These are phyloP conservation scores for Pyrenochaeta sp. DNA, from an alignment of 2,329 filamentous ascomycete species.

Conservation along the genomic window DNA sequence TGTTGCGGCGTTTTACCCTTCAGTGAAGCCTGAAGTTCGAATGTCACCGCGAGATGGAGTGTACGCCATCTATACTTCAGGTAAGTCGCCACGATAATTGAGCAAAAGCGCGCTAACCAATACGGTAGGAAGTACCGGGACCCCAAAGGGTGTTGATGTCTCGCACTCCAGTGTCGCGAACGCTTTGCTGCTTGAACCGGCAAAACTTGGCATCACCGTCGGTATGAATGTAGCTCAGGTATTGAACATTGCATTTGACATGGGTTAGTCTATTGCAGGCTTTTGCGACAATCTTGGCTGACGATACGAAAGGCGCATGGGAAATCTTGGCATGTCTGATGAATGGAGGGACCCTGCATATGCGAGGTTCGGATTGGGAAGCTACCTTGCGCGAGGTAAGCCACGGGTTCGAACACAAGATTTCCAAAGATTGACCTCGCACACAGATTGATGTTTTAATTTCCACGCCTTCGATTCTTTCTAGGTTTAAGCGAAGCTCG, in stretches of 20 bases:
- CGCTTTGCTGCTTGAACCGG: constrained; percentile 61
- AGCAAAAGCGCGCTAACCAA: constrained; percentile 5
- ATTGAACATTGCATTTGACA: constrained; percentile 68
- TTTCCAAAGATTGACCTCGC: constrained; percentile 12
- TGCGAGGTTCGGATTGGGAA: constrained; percentile 62
- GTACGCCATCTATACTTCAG: constrained; percentile 63
- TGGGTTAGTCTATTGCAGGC: constrained; percentile 67
- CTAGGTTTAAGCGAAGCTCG: constrained; percentile 58
- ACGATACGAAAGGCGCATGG: constrained; percentile 60
- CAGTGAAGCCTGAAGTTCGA: constrained; percentile 21
- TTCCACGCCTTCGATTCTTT: constrained; percentile 64
- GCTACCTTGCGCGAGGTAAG: constrained; percentile 57
- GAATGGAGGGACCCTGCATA: constrained; percentile 65
- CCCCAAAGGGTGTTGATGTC: constrained; percentile 67
- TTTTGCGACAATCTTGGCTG: background rate
- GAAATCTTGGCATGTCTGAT: constrained; percentile 66
- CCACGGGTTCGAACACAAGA: background rate
- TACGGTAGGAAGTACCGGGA: constrained; percentile 60
- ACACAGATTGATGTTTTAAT: constrained; percentile 63
- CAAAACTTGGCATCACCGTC: constrained; percentile 59
- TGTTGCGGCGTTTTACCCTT: constrained; percentile 21
- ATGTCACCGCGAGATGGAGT: constrained; percentile 35
- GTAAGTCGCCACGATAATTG: constrained; percentile 11
- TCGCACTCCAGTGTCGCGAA: constrained; percentile 65
- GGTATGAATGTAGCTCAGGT: constrained; percentile 65